Conservation (phyloP, 805 yeast genomes). For the Saccharomycopsis malanga region DNA sequence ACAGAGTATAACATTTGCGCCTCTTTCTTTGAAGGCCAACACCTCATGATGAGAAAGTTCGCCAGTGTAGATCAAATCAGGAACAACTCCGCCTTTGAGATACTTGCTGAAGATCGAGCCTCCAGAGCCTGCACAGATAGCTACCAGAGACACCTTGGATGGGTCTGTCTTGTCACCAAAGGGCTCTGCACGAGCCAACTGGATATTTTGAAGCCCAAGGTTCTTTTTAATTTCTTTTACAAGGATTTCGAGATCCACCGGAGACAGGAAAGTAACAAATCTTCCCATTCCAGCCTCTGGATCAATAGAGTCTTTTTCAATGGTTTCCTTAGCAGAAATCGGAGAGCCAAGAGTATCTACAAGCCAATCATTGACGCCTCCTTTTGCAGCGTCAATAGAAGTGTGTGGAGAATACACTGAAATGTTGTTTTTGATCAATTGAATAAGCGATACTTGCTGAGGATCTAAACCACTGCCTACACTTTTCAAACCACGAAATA, state of each 20-base stretch:
- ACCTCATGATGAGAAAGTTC: conserved; percentile 94
- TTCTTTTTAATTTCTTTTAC: conserved; percentile 46
- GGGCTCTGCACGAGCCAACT: conserved; percentile 43
- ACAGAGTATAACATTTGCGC: conserved; percentile 65
- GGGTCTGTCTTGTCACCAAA: conserved; percentile 21
- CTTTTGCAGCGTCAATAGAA: conserved; percentile 83
- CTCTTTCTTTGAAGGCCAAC: conserved; percentile 60
- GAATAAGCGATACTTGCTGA: conserved; percentile 72
- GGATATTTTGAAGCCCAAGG: conserved; percentile 50
- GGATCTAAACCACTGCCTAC: conserved; percentile 56
- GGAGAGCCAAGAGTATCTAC: conserved; percentile 29
- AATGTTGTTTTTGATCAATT: conserved; percentile 67
- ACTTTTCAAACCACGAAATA: conserved; percentile 79
- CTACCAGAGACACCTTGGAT: conserved; percentile 32
- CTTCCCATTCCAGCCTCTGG: conserved; percentile 80
- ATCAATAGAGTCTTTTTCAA: conserved; percentile 19
- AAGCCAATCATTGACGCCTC: conserved; percentile 95
- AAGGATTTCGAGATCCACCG: conserved; percentile 38
- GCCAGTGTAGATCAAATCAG: conserved; percentile 81
- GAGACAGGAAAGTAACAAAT: conserved; percentile 40
- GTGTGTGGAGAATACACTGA: conserved; percentile 95
- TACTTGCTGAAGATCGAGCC: conserved; percentile 62
- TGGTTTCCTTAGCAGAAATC: conserved; percentile 12
- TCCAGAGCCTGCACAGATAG: conserved; percentile 96
- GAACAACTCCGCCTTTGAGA: conserved; percentile 40